Base-by-base conservation (phyloP, 495 filamentous ascomycete species). In the Hypoxylon cercidicola region DNA sequence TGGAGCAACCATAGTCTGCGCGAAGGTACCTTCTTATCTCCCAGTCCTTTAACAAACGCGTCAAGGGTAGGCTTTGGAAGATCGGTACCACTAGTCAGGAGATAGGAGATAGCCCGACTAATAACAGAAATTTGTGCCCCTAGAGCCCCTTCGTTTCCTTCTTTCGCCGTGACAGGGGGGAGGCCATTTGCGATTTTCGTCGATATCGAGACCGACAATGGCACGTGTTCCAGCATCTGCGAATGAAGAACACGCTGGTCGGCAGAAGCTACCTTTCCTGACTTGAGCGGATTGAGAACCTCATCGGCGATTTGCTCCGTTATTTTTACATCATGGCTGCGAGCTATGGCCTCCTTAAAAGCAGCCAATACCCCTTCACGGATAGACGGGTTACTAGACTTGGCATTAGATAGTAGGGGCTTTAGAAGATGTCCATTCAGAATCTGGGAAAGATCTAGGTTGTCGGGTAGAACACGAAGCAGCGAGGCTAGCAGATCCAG, bases 61-160 rank as follows among this genome's bases (percentile, higher is more conserved):
- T 93, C 91, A 1, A 85, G 60, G 12, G 90, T 80, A 13, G 87
- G 70, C 64, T 89, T 89, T 13, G 85, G 87, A 2, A 89, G 58
- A 49, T 85, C 82, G 5, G 82, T 68, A 19, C 79, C 82, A 9
- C 87, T 81, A n/a, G 78, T 64, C 11, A 97, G 70, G 21, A 88
- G 80, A 72, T 78, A 82, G 8, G 72, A 67, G 25, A 90, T 74
- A 64, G 91, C 88, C 44, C 81, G 81, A 47, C 85, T 78, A 21
- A 97, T 79, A 0, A 91, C 85, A 18, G 82, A 78, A 10, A 90
- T 82, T 70, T 96, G 90, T n/a, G 91, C 87, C 47, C 81, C 83
- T 6, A 95, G 76, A 32, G 92, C 92, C 43, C 80, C 77, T 73
- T 99, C 96, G 68, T 94, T 98, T 6, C 91, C 87, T 75, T 99